Evolutionary conservation across 2,329 filamentous ascomycete species (phyloP).

Genomic region (Bimuria novae-zelandiae): DNA sequence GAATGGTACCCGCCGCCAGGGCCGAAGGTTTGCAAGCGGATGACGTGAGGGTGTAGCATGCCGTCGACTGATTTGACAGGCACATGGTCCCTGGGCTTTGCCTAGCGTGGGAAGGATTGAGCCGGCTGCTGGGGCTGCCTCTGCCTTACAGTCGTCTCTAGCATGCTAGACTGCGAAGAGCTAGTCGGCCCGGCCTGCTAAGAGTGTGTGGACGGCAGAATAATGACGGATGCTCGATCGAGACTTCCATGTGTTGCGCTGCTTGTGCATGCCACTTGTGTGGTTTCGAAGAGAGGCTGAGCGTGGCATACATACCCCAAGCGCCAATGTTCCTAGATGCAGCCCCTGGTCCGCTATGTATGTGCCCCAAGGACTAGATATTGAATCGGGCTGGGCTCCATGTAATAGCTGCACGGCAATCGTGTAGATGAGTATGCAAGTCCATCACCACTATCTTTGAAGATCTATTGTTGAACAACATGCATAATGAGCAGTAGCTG

Average conservation of each 20-base stretch:
- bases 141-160: constrained; percentile 3
- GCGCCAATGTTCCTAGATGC: constrained; percentile 8
- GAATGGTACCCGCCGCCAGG: constrained; percentile 5
- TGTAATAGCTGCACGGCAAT: constrained; percentile 14
- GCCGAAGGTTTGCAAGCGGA: constrained; percentile 12
- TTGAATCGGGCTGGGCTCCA: constrained; percentile 17
- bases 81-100: neutral
- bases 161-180: too few species aligned
- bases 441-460: too few species aligned
- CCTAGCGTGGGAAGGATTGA: constrained; percentile 13
- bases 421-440: too few species aligned
- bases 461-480: neutral
- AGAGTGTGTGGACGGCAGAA: constrained; percentile 13
- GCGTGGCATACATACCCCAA: neutral
- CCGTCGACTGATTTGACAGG: constrained; percentile 18
- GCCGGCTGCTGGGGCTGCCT: constrained; percentile 12
- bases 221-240: constrained; percentile 33
- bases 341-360: constrained; percentile 1
- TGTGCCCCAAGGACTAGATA: neutral
- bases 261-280: constrained; percentile 8
- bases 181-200: neutral
- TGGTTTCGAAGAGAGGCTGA: constrained; percentile 3
- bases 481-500: constrained; percentile 12
- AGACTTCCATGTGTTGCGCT: constrained; percentile 21
- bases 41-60: constrained; percentile 18